These are phyloP conservation scores for Fusarium circinatum DNA, from an alignment of 2,329 filamentous ascomycete genomes.

Conservation along the genomic window DNA sequence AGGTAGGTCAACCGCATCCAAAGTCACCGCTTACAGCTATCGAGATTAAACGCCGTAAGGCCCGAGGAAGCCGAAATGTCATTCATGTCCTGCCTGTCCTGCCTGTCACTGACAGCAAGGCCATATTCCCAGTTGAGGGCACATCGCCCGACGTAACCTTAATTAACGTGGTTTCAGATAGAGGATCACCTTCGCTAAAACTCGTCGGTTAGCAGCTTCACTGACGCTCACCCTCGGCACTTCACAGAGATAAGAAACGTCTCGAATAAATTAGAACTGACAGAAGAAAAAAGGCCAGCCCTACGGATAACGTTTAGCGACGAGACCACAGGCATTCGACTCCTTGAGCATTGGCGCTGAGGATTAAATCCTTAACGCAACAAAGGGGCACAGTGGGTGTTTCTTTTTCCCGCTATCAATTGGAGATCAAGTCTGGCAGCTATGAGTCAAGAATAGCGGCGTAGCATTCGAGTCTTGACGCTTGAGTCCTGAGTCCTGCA, in stretches of 20 bases:
- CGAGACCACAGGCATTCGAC: neutral
- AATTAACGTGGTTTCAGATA: constrained; percentile 35
- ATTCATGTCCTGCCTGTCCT: neutral
- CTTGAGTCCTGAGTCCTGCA: neutral
- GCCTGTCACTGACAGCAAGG: neutral
- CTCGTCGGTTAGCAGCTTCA: constrained; percentile 15
- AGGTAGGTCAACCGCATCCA: neutral
- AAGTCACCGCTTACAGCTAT: neutral
- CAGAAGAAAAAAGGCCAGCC: neutral
- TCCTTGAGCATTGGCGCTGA: neutral
- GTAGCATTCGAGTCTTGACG: neutral
- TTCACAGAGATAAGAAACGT: constrained; percentile 1
- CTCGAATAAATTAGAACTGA: constrained; percentile 5
- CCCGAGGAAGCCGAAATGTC: neutral
- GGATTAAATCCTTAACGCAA: constrained; percentile 18
- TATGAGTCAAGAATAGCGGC: constrained; percentile 4
- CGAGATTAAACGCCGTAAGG: neutral
- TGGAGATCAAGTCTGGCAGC: neutral
- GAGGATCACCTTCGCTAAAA: constrained; percentile 25
- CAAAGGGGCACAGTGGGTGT: constrained; percentile 17
- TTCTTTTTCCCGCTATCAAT: neutral
- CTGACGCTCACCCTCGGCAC: constrained; percentile 15
- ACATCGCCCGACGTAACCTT: constrained; percentile 23
- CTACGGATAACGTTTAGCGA: constrained; percentile 18
- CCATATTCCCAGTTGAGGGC: constrained; percentile 8